Evolutionary conservation across 345 rosid species (phyloP).

Genomic region (Lepidium aucheri): DNA sequence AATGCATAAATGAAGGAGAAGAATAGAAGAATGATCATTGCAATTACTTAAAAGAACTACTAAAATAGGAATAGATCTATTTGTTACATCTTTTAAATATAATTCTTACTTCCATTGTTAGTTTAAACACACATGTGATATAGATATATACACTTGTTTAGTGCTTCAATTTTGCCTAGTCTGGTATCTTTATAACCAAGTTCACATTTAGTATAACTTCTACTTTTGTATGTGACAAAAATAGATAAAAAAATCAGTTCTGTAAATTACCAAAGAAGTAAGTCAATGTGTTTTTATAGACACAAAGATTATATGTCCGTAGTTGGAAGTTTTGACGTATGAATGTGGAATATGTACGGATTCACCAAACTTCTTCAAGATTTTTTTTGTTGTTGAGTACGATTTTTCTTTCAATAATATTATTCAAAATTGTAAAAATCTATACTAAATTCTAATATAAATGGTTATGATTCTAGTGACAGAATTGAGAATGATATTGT

Average conservation of each 20-base stretch:
- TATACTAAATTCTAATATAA: background rate
- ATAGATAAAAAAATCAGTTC: background rate
- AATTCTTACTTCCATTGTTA: too few species aligned
- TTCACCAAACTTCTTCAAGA: background rate
- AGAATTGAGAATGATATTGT: background rate
- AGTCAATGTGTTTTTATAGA: background rate
- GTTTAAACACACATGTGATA: too few species aligned
- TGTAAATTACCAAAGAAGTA: background rate
- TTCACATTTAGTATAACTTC: background rate
- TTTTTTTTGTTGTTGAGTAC: background rate
- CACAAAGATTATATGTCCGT: background rate
- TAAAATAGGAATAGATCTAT: too few species aligned
- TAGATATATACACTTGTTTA: too few species aligned
- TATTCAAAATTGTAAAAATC: background rate
- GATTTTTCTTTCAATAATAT: slow-evolving; percentile 1
- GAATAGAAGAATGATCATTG: too few species aligned
- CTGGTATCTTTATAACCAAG: too few species aligned
- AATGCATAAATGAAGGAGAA: too few species aligned
- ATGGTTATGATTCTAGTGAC: background rate
- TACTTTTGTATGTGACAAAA: background rate
- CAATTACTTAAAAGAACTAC: too few species aligned
- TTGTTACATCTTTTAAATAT: too few species aligned
- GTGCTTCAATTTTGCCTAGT: too few species aligned
- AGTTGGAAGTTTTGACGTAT: slow-evolving; percentile 12
- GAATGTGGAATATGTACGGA: slow-evolving; percentile 15